Percentiles rank a stretch among this genome's conserved stretches.
Conservation (phyloP, 139 green algal genomes). For the Zygnema cylindricum region DNA sequence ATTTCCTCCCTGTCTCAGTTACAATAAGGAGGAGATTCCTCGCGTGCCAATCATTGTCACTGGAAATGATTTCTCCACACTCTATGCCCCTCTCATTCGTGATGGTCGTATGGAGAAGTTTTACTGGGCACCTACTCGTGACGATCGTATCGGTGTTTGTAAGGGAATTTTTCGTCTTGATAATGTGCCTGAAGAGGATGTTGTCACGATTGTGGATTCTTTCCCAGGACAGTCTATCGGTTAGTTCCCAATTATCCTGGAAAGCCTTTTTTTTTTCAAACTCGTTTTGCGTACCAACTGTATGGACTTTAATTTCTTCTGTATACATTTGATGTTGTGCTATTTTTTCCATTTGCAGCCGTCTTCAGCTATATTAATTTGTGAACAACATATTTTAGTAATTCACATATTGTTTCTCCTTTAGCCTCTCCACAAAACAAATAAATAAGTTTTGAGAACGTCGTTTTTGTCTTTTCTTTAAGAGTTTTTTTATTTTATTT, state of each 20-base stretch:
- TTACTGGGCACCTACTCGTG: slow-evolving; percentile 73
- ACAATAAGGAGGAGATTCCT: slow-evolving; percentile 83
- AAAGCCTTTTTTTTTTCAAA: not conserved
- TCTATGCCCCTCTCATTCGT: slow-evolving; percentile 92
- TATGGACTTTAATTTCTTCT: too few species aligned
- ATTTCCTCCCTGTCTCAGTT: slow-evolving; percentile 22
- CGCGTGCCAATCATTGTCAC: slow-evolving; percentile 67
- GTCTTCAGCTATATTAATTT: too few species aligned
- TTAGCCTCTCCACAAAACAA: too few species aligned
- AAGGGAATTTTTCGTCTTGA: slow-evolving; percentile 81
- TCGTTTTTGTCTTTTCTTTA: too few species aligned
- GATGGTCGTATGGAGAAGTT: slow-evolving; percentile 79
- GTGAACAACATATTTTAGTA: too few species aligned
- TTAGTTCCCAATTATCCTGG: not conserved
- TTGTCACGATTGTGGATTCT: slow-evolving; percentile 76
- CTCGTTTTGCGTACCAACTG: too few species aligned
- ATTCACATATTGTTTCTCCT: too few species aligned
- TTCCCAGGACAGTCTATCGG: slow-evolving; percentile 73
- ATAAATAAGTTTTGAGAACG: too few species aligned
- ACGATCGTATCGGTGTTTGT: slow-evolving; percentile 83
- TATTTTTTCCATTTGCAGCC: too few species aligned
- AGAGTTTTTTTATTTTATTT: too few species aligned
- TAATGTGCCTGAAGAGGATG: slow-evolving; percentile 73
- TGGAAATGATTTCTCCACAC: slow-evolving; percentile 71
- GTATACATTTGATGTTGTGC: too few species aligned